phyloP scores from a whole-genome alignment of 2,329 filamentous ascomycete genomes.

The Penicillium sp. region DNA sequence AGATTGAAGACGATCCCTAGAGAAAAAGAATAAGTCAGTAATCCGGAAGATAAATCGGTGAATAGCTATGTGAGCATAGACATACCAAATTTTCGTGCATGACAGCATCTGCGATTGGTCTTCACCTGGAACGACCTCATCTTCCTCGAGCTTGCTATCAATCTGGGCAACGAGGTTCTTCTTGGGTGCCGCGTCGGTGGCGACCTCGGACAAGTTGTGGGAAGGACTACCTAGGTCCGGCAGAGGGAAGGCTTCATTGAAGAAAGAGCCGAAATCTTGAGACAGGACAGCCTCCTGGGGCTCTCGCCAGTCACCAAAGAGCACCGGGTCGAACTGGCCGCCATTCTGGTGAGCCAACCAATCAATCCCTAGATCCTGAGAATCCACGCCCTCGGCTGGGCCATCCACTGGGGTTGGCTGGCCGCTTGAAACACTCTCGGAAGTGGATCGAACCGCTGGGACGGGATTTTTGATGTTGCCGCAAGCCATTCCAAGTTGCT shows the following conservation, averaged over 20 bases:
- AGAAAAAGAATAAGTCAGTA: slow-evolving; percentile 42
- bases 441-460: slow-evolving; percentile 35
- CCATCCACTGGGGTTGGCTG: slow-evolving; percentile 14
- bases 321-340: slow-evolving; percentile 82
- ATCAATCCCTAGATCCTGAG: slow-evolving; percentile 45
- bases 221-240: slow-evolving; percentile 77
- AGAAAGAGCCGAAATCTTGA: slow-evolving; percentile 68
- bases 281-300: slow-evolving; percentile 77
- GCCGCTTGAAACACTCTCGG: slow-evolving; percentile 31
- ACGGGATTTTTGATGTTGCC: slow-evolving; percentile 46
- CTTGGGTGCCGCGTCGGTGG: slow-evolving; percentile 46
- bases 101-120: slow-evolving; percentile 66
- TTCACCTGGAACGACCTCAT: slow-evolving; percentile 64
- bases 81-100: slow-evolving; percentile 92
- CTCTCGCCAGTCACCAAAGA: slow-evolving; percentile 91
- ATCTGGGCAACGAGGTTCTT: slow-evolving; percentile 74
- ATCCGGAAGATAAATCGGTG: background rate
- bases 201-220: slow-evolving; percentile 53
- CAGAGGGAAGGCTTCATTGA: slow-evolving; percentile 73
- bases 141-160: slow-evolving; percentile 64
- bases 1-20: slow-evolving; percentile 83
- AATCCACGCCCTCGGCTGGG: slow-evolving; percentile 8
- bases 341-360: slow-evolving; percentile 78
- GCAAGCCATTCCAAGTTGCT: slow-evolving; percentile 45
- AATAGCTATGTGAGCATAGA: slow-evolving; percentile 14